Evolutionary conservation across 768 basidiomycete genomes (phyloP), one percentile per base, ranked within the genome.

Genomic region (Mycena capillaripes): DNA sequence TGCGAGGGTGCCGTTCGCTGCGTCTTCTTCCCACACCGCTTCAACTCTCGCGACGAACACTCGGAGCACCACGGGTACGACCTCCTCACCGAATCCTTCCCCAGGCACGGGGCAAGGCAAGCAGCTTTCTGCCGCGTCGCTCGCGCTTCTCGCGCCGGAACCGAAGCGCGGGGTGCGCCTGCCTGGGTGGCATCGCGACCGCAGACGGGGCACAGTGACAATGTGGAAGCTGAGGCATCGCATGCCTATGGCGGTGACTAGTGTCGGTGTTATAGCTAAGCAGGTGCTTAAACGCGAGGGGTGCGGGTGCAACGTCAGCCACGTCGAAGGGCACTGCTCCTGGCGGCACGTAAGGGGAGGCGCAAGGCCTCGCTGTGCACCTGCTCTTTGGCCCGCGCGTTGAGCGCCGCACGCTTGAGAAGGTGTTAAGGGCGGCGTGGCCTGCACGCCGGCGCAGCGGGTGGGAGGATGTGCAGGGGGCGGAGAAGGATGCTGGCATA

Each of bases 361-460:
- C n/a, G n/a, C n/a, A n/a, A 9, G 19, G 66, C 55, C 46, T 69
- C 3, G 70, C 66, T 50, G 50, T 75, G 53, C 74, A 75, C 44
- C 29, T 75, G 11, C 48, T 75, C 3, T 65, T 69, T 21, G 74
- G 74, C 14, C 67, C 73, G 48, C 74, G 74, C 36, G 63, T 75
- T 4, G 74, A 75, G 23, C 62, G 70, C 55, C 56, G 74, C 19
- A 75, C 74, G 60, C 16, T 75, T 40, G 74, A 75, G 67, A 75
- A 75, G 69, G n/a, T n/a, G 70, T 29, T 75, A 17, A 16, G 74
- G 34, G 69, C 70, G 40, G 38, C 38, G 38, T 38, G 38, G 38
- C 38, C 38, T 40, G 58, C 46, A 9, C 48, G 59, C 3, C n/a
- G n/a, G 23, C 52, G 63, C 6, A 42, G 16, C 21, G 61, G 30